Evolutionary conservation across 768 basidiomycete species (phyloP).

Genomic region (Piloderma croceum): DNA sequence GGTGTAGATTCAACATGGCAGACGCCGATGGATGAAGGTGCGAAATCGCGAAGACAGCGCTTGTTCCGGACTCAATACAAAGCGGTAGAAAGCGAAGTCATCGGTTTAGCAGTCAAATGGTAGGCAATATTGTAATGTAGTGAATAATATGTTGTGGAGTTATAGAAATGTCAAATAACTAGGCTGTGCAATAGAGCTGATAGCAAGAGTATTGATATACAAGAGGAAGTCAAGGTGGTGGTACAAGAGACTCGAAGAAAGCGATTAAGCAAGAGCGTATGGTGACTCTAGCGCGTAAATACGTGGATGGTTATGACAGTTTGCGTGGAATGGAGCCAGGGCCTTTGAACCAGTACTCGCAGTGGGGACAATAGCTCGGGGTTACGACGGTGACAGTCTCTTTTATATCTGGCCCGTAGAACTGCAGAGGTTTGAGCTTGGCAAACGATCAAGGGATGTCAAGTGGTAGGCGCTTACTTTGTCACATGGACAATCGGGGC

Average conservation of each 20-base stretch:
- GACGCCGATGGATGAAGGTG: slow-evolving; percentile 34
- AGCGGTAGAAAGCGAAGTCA: slow-evolving; percentile 80
- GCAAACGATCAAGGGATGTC: slow-evolving; percentile 1
- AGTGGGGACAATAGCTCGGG: slow-evolving; percentile 11
- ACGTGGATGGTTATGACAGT: too few relatives aligned
- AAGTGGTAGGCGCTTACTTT: slow-evolving; percentile 18
- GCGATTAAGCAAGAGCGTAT: too few relatives aligned
- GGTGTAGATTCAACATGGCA: slow-evolving; percentile 30
- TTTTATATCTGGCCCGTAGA: slow-evolving; percentile 32
- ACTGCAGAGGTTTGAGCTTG: slow-evolving; percentile 18
- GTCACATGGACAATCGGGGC: slow-evolving; percentile 29
- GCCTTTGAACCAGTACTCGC: too few relatives aligned
- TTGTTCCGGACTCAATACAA: slow-evolving; percentile 76
- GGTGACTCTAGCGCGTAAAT: too few relatives aligned
- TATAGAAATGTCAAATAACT: too few relatives aligned
- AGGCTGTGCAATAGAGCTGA: too few relatives aligned
- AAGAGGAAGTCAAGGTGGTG: too few relatives aligned
- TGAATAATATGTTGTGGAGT: too few relatives aligned
- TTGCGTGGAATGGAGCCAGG: too few relatives aligned
- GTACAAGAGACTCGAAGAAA: too few relatives aligned
- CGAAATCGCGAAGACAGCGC: slow-evolving; percentile 38
- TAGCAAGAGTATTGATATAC: too few relatives aligned
- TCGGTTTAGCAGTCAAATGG: slow-evolving; percentile 75
- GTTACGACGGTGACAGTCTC: slow-evolving; percentile 27
- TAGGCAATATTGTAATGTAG: too few relatives aligned